phyloP scores from a whole-genome alignment of 176 grass and related monocot genomes.

The Bolboschoenus planiculmis region DNA sequence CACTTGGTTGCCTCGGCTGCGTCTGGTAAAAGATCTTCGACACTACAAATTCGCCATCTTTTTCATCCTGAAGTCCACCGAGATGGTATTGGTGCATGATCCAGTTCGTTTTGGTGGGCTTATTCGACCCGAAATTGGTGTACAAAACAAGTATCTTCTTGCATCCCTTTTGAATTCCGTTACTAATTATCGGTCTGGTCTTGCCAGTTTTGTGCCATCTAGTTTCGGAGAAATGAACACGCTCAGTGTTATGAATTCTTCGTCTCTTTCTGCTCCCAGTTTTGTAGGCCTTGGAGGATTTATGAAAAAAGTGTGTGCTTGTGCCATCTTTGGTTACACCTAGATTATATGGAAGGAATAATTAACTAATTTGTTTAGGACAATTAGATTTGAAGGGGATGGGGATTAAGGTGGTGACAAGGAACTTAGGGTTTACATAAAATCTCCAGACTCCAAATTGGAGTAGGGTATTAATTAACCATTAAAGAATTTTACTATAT shows the following conservation, averaged over 20 bases:
- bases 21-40: conserved; percentile 99
- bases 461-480: not conserved
- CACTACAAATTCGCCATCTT: conserved; percentile 83
- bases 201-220: conserved; percentile 99
- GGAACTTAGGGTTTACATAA: not conserved
- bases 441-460: not conserved
- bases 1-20: conserved; percentile 66
- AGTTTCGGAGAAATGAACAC: conserved; percentile 42
- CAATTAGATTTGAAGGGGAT: too few relatives aligned
- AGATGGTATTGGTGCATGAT: conserved; percentile 99
- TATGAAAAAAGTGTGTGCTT: conserved; percentile 88
- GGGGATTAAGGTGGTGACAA: not conserved
- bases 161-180: conserved; percentile 65
- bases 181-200: conserved; percentile 58
- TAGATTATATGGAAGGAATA: conserved; percentile 9
- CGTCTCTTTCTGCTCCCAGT: conserved; percentile 88
- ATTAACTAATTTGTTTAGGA: not conserved
- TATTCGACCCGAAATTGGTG: conserved; percentile 85
- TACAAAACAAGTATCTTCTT: conserved; percentile 97
- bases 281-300: conserved; percentile 92
- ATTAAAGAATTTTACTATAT: not conserved
- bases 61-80: conserved; percentile 60
- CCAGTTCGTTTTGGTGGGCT: conserved; percentile 92
- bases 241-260: conserved; percentile 46
- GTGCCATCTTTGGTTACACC: conserved; percentile 81